Evolutionary conservation across 805 yeast genomes (phyloP), one percentile per base, ranked within the genome.

Genomic region (Candida sonorensis): DNA sequence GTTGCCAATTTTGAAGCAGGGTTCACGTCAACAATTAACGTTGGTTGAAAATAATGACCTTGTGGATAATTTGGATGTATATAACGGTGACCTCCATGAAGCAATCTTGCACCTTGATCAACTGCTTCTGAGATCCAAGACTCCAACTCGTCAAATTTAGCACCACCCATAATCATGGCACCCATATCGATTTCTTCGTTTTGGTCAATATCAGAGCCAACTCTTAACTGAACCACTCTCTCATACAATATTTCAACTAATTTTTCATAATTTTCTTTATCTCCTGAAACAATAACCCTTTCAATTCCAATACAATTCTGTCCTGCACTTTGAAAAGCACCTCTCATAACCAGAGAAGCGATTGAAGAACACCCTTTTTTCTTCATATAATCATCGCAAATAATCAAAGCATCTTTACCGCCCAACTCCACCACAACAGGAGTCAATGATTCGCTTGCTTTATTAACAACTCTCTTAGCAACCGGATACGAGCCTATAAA

Each of bases 271-370:
- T 76, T 73, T 26, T 64, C 63, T n/a, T 34, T 36, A 23, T 48
- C 53, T 5, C 81, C 82, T 27, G 85, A 67, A 23, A 88, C 86
- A 41, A 92, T 80, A 6, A 92, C 94, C 36, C 98, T 70, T 61
- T 92, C 99, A 34, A 92, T 83, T 23, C 99, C 97, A 50, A 92
- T 92, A 62, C 99, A 92, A 55, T 92, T 92, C 61, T 92, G 99
- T 10, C 99, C 99, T 0, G 95, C 83, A 33, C 95, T 82, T 61
- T 92, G 99, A 64, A 90, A 92, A 1, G 95, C 81, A 22, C 98
- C 99, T 51, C 99, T 71, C 81, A 92, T 71, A 24, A 92, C 70
- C 17, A 87, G 77, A 11, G 95, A 84, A 0, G 95, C 78, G 26
- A 81, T 61, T 4, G 68, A 59, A 7, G 66, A 57, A 26, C 72